phyloP scores from a whole-genome alignment of 2,329 filamentous ascomycete genomes.

The Cadophora sp. region DNA sequence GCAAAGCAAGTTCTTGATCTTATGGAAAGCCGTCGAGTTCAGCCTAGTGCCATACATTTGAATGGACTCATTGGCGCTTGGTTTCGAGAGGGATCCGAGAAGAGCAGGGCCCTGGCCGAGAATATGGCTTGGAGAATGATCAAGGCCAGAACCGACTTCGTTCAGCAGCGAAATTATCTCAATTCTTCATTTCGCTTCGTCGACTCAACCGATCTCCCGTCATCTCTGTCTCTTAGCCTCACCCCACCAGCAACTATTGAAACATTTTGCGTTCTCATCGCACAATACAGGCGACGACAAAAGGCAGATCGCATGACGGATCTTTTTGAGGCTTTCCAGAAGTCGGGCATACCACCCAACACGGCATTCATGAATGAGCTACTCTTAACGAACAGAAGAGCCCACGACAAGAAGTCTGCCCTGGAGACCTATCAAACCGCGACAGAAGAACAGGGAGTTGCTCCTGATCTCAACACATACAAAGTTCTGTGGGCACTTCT shows the following conservation, averaged over 20 bases:
- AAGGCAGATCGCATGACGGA: conserved; percentile 63
- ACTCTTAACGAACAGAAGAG: conserved; percentile 54
- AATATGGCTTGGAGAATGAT: conserved; percentile 80
- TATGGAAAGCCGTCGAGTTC: conserved; percentile 74
- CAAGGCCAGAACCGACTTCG: conserved; percentile 67
- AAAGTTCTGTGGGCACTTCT: conserved; percentile 42
- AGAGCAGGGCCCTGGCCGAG: conserved; percentile 67
- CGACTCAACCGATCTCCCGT: conserved; percentile 27
- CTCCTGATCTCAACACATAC: conserved; percentile 43
- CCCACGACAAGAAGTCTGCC: conserved; percentile 33
- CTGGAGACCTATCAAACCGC: conserved; percentile 40
- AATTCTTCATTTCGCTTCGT: conserved; percentile 12
- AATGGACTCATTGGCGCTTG: conserved; percentile 85
- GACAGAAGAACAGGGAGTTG: conserved; percentile 30
- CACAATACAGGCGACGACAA: conserved; percentile 71
- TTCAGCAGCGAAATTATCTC: conserved; percentile 51
- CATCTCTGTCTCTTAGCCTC: conserved; percentile 47
- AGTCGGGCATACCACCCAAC: conserved; percentile 70
- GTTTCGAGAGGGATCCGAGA: conserved; percentile 66
- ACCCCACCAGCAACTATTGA: conserved; percentile 73
- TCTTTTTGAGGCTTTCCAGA: conserved; percentile 67
- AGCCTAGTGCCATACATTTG: conserved; percentile 75
- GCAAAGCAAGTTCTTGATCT: conserved; percentile 76
- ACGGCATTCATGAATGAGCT: conserved; percentile 83
- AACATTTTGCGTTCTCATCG: conserved; percentile 77